Conservation (phyloP, 208 protist species). For the Kentomonas sorsogonicus region DNA sequence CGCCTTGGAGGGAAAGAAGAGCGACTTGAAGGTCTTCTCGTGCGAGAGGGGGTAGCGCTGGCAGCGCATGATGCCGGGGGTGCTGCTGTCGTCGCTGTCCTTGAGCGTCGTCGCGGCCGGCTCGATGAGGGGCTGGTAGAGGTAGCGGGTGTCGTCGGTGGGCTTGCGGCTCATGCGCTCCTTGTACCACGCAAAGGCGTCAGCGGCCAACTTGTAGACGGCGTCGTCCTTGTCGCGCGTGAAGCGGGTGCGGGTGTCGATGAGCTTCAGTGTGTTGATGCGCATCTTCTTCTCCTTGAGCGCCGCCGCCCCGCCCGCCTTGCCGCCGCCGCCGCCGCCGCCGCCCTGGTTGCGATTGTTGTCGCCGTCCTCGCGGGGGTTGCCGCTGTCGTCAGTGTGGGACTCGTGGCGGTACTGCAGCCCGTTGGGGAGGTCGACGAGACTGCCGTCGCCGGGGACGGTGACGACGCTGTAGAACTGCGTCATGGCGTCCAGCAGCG, state of each 20-base stretch:
- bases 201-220: conserved; percentile 10
- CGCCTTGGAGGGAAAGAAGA: conserved; percentile 88
- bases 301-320: neutral
- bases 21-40: conserved; percentile 83
- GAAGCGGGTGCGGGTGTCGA: conserved; percentile 13
- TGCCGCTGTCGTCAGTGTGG: conserved; percentile 9
- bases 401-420: conserved; percentile 20
- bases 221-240: conserved; percentile 7
- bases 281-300: conserved; percentile 9
- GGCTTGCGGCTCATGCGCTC: conserved; percentile 15
- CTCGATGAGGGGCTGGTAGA: conserved; percentile 36
- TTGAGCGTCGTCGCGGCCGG: neutral
- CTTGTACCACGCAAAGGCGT: conserved; percentile 51
- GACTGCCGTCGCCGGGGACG: neutral
- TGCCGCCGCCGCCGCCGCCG: neutral
- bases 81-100: conserved; percentile 8
- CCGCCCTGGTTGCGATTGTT: neutral
- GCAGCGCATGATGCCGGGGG: conserved; percentile 30
- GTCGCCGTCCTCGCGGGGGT: conserved; percentile 6
- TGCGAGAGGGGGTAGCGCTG: conserved; percentile 65
- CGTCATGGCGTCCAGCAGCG: neutral
- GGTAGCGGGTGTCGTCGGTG: conserved; percentile 51
- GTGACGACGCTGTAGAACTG: neutral
- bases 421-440: neutral
- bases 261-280: conserved; percentile 9